phyloP scores from a whole-genome alignment of 2,329 filamentous ascomycete genomes.

The Fusarium sp. region DNA sequence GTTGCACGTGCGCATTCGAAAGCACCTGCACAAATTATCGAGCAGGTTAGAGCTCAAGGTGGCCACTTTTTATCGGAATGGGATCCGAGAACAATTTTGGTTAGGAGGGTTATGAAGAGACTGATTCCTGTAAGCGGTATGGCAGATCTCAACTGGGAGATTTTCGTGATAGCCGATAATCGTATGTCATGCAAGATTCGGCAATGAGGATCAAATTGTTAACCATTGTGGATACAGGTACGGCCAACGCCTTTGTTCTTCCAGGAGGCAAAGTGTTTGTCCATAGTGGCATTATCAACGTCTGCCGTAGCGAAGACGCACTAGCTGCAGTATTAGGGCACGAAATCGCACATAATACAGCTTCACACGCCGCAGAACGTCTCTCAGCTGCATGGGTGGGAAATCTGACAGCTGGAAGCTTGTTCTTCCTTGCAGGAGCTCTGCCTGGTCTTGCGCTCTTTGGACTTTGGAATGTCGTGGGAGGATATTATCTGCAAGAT shows the following conservation, averaged over 20 bases:
- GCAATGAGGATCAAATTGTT: not conserved
- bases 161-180: conserved; percentile 79
- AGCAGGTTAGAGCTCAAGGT: conserved; percentile 65
- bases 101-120: conserved; percentile 73
- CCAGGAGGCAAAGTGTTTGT: conserved; percentile 87
- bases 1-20: conserved; percentile 60
- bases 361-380: conserved; percentile 76
- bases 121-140: conserved; percentile 77
- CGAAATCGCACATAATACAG: conserved; percentile 83
- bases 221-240: conserved; percentile 51
- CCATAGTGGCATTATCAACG: conserved; percentile 77
- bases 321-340: conserved; percentile 82
- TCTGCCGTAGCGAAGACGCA: conserved; percentile 75
- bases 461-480: conserved; percentile 58
- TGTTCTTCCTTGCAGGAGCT: conserved; percentile 63
- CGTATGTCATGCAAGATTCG: conserved; percentile 51
- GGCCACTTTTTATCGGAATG: conserved; percentile 69
- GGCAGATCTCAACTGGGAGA: conserved; percentile 73
- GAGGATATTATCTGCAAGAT: conserved; percentile 65
- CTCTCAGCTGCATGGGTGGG: conserved; percentile 66
- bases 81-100: conserved; percentile 69
- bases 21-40: conserved; percentile 60
- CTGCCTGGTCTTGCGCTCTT: conserved; percentile 58
- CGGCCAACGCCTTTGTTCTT: conserved; percentile 81
- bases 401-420: conserved; percentile 64